Evolutionary conservation across 495 filamentous ascomycete species (phyloP).

Genomic region (Tuber indicum): DNA sequence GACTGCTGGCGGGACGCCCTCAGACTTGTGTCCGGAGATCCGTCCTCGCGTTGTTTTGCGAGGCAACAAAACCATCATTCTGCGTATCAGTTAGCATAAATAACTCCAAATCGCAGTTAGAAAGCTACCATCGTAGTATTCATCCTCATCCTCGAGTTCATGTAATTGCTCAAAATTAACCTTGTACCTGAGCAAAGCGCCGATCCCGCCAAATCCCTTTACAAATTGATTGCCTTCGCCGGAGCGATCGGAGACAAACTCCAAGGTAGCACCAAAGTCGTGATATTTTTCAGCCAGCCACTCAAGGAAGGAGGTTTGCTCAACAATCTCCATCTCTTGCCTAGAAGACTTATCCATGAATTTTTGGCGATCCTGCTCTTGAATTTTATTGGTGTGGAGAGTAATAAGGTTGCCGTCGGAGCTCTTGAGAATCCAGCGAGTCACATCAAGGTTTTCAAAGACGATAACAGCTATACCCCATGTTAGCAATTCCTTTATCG

Average conservation of each 20-base stretch:
- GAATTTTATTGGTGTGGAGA: slow-evolving; percentile 79
- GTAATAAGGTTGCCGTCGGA: slow-evolving; percentile 62
- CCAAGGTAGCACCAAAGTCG: slow-evolving; percentile 91
- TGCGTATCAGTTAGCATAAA: slow-evolving; percentile 31
- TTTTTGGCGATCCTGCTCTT: slow-evolving; percentile 69
- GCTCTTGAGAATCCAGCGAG: slow-evolving; percentile 79
- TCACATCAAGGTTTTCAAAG: slow-evolving; percentile 92
- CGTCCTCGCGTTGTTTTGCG: slow-evolving; percentile 14
- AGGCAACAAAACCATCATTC: slow-evolving; percentile 15
- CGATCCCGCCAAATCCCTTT: slow-evolving; percentile 97
- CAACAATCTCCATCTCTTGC: slow-evolving; percentile 88
- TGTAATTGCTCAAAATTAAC: slow-evolving; percentile 99
- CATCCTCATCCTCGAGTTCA: slow-evolving; percentile 92
- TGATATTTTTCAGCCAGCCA: slow-evolving; percentile 98
- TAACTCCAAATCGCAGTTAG: background rate
- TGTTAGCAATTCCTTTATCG: slow-evolving; percentile 9
- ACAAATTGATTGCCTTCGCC: slow-evolving; percentile 99
- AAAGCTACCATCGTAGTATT: slow-evolving; percentile 77
- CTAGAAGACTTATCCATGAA: slow-evolving; percentile 94
- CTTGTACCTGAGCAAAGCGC: slow-evolving; percentile 95
- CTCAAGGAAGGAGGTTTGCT: slow-evolving; percentile 85
- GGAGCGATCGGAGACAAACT: slow-evolving; percentile 95
- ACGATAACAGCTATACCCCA: slow-evolving; percentile 60
- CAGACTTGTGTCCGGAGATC: slow-evolving; percentile 13
- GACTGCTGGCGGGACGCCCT: slow-evolving; percentile 14